phyloP scores from a whole-genome alignment of 176 grass and related monocot species.

The Phyllostachys edulis region DNA sequence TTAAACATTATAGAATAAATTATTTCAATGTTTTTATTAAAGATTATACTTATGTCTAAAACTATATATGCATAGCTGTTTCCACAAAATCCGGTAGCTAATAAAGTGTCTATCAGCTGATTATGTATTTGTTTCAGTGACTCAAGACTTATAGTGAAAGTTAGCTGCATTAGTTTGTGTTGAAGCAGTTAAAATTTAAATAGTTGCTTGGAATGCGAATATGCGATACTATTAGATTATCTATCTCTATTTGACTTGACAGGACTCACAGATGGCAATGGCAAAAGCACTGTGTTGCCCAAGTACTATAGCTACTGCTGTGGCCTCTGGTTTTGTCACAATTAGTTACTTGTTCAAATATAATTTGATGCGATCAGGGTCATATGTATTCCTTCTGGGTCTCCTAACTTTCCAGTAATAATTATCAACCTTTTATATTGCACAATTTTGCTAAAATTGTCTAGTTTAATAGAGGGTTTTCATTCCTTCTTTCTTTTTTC shows the following conservation, averaged over 20 bases:
- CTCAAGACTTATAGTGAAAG: background rate
- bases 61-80: background rate
- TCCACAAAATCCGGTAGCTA: background rate
- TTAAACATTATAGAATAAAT: background rate
- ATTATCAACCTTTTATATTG: background rate
- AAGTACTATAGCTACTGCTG: background rate
- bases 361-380: background rate
- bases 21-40: background rate
- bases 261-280: background rate
- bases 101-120: background rate
- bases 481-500: background rate
- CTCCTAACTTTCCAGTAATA: background rate
- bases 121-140: background rate
- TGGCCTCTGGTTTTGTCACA: background rate
- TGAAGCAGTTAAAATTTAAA: background rate
- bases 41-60: background rate
- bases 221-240: background rate
- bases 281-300: background rate
- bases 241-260: background rate
- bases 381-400: background rate
- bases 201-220: background rate
- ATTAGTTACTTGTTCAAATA: background rate
- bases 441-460: too few relatives aligned
- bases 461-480: background rate
- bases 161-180: background rate